Conservation (phyloP, 2,329 filamentous ascomycete genomes). For the Trichoderma sp. region DNA sequence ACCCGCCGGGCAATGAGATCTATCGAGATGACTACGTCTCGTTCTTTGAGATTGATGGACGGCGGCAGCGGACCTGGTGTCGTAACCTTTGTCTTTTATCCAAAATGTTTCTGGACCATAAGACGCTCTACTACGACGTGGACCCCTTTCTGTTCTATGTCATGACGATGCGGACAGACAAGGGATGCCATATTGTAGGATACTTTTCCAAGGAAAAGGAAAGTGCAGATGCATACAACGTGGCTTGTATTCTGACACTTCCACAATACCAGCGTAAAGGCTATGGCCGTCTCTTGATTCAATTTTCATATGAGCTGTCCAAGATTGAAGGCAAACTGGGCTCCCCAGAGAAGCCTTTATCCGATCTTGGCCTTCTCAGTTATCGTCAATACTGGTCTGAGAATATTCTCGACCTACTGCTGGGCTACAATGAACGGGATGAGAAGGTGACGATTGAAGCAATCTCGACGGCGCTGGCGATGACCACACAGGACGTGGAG, state of each 20-base stretch:
- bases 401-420: constrained; percentile 83
- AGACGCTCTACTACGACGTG: constrained; percentile 99
- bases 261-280: constrained; percentile 96
- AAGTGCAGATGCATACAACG: constrained; percentile 93
- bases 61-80: constrained; percentile 93
- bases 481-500: constrained; percentile 97
- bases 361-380: constrained; percentile 86
- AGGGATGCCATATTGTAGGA: constrained; percentile 95
- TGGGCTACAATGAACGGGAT: constrained; percentile 67
- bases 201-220: constrained; percentile 99
- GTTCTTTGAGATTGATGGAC: constrained; percentile 96
- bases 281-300: constrained; percentile 89
- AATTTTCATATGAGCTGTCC: constrained; percentile 95
- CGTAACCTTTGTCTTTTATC: constrained; percentile 91
- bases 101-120: constrained; percentile 97
- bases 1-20: constrained; percentile 96
- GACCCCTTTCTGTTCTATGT: constrained; percentile 99
- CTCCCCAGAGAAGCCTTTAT: constrained; percentile 94
- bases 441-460: constrained; percentile 82
- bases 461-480: constrained; percentile 75
- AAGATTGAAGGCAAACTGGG: constrained; percentile 95
- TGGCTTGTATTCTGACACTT: constrained; percentile 94
- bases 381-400: constrained; percentile 99
- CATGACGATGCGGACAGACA: constrained; percentile 86
- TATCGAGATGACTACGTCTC: constrained; percentile 93